Evolutionary conservation across 768 basidiomycete genomes (phyloP).

Genomic region (Amanita molliuscula): DNA sequence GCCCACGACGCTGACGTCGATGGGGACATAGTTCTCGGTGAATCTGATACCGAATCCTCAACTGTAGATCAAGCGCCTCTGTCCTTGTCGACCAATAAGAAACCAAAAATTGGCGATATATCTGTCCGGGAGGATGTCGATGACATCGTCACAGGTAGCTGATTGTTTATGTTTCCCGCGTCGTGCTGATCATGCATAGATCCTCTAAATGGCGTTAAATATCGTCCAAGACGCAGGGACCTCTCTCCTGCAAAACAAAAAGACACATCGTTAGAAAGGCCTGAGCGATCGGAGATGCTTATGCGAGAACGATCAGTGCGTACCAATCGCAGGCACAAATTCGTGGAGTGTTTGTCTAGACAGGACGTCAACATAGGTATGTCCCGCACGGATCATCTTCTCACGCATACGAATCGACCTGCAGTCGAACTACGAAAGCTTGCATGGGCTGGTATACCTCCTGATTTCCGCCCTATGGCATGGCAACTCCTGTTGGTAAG

Average conservation of each 20-base stretch:
- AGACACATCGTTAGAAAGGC: conserved; percentile 14
- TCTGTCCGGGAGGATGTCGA: conserved; percentile 58
- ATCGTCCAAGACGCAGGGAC: conserved; percentile 29
- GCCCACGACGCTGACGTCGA: conserved; percentile 57
- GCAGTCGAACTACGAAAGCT: conserved; percentile 79
- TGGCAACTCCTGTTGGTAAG: conserved; percentile 92
- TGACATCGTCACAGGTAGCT: conserved; percentile 68
- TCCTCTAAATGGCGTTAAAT: conserved; percentile 46
- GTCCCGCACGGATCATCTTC: conserved; percentile 15
- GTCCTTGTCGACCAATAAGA: conserved; percentile 21
- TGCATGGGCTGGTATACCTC: conserved; percentile 91
- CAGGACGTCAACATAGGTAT: conserved; percentile 78
- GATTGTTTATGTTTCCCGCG: conserved; percentile 9
- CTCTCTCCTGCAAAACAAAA: conserved; percentile 19
- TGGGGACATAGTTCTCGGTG: conserved; percentile 67
- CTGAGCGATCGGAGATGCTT: conserved; percentile 47
- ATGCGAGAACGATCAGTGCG: conserved; percentile 69
- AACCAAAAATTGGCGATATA: conserved; percentile 33
- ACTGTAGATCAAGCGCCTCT: conserved; percentile 14
- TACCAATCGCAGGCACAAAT: conserved; percentile 70
- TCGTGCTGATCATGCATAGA: conserved; percentile 30
- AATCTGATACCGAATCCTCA: conserved; percentile 51
- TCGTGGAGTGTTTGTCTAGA: conserved; percentile 65
- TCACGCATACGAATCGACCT: conserved; percentile 3
- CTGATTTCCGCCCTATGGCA: conserved; percentile 77